Evolutionary conservation across 139 green algal species (phyloP), one percentile per base, ranked within the genome.

Genomic region (Micractinium sp.): DNA sequence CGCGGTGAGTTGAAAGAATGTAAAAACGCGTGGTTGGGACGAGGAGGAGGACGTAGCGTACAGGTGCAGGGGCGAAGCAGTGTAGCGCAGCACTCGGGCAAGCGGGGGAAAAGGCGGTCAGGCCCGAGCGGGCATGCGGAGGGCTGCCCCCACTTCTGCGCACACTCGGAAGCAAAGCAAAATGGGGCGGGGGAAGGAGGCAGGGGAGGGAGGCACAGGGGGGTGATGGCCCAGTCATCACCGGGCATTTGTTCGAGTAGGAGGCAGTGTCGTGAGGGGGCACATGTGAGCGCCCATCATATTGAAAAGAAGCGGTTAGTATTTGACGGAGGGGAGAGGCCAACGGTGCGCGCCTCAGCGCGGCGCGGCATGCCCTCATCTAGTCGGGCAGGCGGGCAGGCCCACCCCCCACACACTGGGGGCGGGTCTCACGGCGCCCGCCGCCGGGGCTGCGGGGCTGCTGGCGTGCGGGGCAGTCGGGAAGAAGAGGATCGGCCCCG

Each of bases 231-330:
- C 81, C 18, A 25, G 82, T 16, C 36, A 77, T 77, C 82, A 78
- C 61, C 82, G 38, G 36, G 82, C 82, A 87, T 87, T 87, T 87
- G 82, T 87, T 87, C 5, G 39, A 33, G 35, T 25, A 35, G 79
- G 79, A 84, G 79, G 79, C 81, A 86, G 81, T 86, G n/a, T 86
- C 56, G 56, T 60, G 81, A 60, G 80, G 53, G 81, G 14, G 81
- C 73, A 79, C 73, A 79, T 41, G 73, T 36, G 73, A 35, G 22
- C 53, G 25, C 81, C 56, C 81, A 86, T 86, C n/a, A 86, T 75
- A 86, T 86, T 39, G 56, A 47, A 74, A 82, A 31, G 77, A 82
- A 82, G 77, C 27, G 38, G 38, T 18, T 14, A 56, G 71, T 77
- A 35, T 33, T n/a, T 18, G 31, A 33, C 71, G 31, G 71, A 33